A percentile compares a stretch with the other conserved stretches of the same genome.
Conservation (phyloP, 2,329 filamentous ascomycete genomes). For the Madurella mycetomatis region DNA sequence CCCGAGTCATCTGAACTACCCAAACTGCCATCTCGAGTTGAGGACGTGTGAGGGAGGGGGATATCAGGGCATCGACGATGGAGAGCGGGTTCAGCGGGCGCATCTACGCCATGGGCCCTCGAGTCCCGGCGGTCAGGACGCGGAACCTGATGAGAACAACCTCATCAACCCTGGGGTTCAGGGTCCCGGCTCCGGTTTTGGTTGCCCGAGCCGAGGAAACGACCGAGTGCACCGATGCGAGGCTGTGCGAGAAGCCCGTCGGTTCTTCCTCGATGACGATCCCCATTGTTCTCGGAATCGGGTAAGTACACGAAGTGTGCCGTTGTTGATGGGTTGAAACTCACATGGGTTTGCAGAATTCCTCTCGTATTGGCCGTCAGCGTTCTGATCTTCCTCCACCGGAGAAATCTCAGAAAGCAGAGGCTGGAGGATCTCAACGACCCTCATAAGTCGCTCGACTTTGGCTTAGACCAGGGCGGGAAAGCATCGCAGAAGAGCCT, state of each 20-base stretch:
- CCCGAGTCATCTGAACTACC: background rate
- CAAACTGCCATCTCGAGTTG: background rate
- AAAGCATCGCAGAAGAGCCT: conserved; percentile 44
- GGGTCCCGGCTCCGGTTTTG: conserved; percentile 17
- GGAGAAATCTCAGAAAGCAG: conserved; percentile 68
- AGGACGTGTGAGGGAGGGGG: conserved; percentile 10
- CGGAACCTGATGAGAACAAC: conserved; percentile 8
- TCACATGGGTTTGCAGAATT: conserved; percentile 52
- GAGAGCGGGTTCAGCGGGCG: conserved; percentile 18
- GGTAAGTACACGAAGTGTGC: conserved; percentile 51
- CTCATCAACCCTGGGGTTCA: conserved; percentile 16
- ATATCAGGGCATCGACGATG: conserved; percentile 19
- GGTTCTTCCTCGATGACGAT: conserved; percentile 51
- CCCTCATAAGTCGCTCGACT: conserved; percentile 87
- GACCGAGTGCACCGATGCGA: conserved; percentile 27
- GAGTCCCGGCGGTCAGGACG: conserved; percentile 20
- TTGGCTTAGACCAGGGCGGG: conserved; percentile 64
- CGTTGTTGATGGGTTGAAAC: conserved; percentile 5
- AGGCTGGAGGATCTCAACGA: conserved; percentile 76
- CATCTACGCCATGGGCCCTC: conserved; percentile 23
- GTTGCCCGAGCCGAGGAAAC: conserved; percentile 15
- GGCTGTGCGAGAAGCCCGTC: conserved; percentile 57
- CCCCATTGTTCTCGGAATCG: conserved; percentile 63
- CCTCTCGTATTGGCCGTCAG: conserved; percentile 64
- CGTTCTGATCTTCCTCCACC: conserved; percentile 72